Evolutionary conservation across 176 grass and related monocot genomes (phyloP), one percentile per base, ranked within the genome.

Genomic region (Puya raimondii): DNA sequence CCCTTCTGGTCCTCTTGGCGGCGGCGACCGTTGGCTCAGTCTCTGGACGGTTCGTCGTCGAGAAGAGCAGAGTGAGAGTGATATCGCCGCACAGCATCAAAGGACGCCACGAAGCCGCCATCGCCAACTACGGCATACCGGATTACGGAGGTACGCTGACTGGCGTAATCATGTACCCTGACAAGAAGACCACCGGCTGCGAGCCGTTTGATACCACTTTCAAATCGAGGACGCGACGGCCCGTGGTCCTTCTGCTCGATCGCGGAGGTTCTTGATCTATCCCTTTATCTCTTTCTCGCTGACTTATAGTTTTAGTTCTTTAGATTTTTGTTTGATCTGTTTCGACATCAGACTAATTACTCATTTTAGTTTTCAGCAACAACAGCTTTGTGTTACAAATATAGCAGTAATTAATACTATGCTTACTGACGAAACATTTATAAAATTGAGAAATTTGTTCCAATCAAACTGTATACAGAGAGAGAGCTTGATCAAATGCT

Each of bases 91-190:
- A 59, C 25, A 76, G 80, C 2, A 67, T 97, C 25, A 51, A 69
- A 21, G 89, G 93, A 5, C 75, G 57, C 14, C 84, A 87, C 80
- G 71, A 83, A 53, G 89, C 81, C 0, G 86, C 93, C 64, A 92
- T 97, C 65, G 93, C 86, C 78, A 97, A 97, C 75, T 97, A 87
- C 83, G 93, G 93, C 29, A 77, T 96, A 12, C 93, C 93, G 16
- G 75, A 91, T 70, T 96, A 96, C 64, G 93, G 93, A 10, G 93
- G 81, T 53, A 83, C 79, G 49, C 71, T 97, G 11, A 92, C 81
- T 0, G 89, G 89, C 75, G 86, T 90, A 2, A 67, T 90, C 49
- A 13, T 87, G 7, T 92, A 92, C 77, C 93, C 93, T 2, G 81
- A 81, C 58, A 23, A 56, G 52, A 63, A 23, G 72, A 53, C 73